Evolutionary conservation across 2,329 filamentous ascomycete genomes (phyloP), one percentile per base, ranked within the genome.

Genomic region (Clonostachys solani): DNA sequence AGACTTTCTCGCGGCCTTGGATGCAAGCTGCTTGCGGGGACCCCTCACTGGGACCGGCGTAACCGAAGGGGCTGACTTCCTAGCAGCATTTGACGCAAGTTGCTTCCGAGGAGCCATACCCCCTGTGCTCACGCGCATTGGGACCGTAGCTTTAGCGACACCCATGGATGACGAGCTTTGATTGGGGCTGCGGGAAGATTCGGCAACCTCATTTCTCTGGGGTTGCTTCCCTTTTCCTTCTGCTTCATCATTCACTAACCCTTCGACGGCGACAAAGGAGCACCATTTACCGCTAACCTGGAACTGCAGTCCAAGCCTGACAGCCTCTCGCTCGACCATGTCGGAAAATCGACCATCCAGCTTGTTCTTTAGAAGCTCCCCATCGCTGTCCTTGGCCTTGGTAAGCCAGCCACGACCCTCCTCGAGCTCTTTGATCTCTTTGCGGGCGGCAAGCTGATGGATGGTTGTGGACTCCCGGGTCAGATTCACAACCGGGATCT

Each of bases 1-100:
- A 63, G 87, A 91, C 86, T 99, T 99, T 80, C 94, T 92, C 65
- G 94, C 63, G 59, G 92, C 94, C 89, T 96, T 96, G 81, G 92
- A 96, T 63, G 92, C 92, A 67, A 97, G 91, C 84, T 96, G 92
- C 89, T 99, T 99, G 75, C 83, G 82, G 54, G 83, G 83, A 23
- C 23, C 7, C 23, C 9, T 23, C 23, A 23, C 23, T 23, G 23
- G 23, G 23, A 23, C 23, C 23, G 23, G 23, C 7, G 23, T 23
- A 60, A 83, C 83, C 54, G 91, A 96, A 61, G 94, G 94, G 52
- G 94, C 92, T 63, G 87, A 91, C 86, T 99, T 99, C 80, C 94
- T 92, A 65, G 94, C 63, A 59, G 92, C 94, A 88, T 96, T 96
- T 81, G 92, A 96, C 63, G 92, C 92, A 67, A 97, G 91, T 84